Evolutionary conservation across 768 basidiomycete genomes (phyloP).

Genomic region (Collybiopsis luxurians): DNA sequence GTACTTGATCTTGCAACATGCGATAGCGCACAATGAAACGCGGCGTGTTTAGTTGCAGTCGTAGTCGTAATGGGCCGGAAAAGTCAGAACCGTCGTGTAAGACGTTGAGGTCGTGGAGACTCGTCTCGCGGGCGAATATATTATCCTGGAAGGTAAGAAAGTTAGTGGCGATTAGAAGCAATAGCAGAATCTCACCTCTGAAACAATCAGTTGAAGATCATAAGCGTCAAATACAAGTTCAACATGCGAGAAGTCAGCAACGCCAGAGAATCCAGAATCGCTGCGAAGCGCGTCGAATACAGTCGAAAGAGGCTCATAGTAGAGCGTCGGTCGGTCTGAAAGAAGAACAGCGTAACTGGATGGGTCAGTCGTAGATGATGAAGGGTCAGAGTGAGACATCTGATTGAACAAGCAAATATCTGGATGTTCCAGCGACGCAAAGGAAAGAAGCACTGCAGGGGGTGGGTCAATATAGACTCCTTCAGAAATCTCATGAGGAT

Average conservation of each 20-base stretch:
- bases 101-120: slow-evolving; percentile 69
- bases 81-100: slow-evolving; percentile 66
- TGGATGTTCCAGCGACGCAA: slow-evolving; percentile 34
- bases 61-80: slow-evolving; percentile 60
- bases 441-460: slow-evolving; percentile 59
- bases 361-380: slow-evolving; percentile 13
- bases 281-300: slow-evolving; percentile 73
- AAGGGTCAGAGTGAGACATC: slow-evolving; percentile 29
- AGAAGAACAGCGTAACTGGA: slow-evolving; percentile 45
- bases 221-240: slow-evolving; percentile 72
- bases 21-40: slow-evolving; percentile 71
- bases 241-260: slow-evolving; percentile 48
- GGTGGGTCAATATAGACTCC: slow-evolving; percentile 76
- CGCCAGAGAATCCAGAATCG: slow-evolving; percentile 48
- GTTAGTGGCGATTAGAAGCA: no score
- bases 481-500: slow-evolving; percentile 61
- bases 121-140: slow-evolving; percentile 62
- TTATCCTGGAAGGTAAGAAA: slow-evolving; percentile 54
- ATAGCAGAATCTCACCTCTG: slow-evolving; percentile 73
- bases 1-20: slow-evolving; percentile 55
- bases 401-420: slow-evolving; percentile 58
- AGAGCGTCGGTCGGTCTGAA: slow-evolving; percentile 63
- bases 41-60: slow-evolving; percentile 43
- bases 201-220: slow-evolving; percentile 60
- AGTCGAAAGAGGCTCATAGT: slow-evolving; percentile 69